phyloP scores from a whole-genome alignment of 2,329 filamentous ascomycete genomes.

The Bipolaris victoriae region DNA sequence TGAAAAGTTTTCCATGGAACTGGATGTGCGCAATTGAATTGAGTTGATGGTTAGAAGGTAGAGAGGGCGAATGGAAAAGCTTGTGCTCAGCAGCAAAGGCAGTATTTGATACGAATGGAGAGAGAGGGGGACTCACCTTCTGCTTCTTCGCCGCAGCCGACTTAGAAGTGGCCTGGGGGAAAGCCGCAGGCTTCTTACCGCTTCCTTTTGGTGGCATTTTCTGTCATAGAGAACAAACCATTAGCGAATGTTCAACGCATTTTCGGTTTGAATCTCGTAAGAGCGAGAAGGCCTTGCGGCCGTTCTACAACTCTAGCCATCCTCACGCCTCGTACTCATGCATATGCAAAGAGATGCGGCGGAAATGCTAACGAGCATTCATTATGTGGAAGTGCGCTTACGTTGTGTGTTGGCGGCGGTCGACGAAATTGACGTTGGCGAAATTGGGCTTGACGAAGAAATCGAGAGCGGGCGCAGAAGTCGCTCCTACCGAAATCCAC shows the following conservation, averaged over 20 bases:
- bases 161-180: constrained; percentile 62
- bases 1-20: neutral
- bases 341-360: constrained; percentile 36
- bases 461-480: constrained; percentile 21
- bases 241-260: constrained; percentile 79
- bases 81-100: constrained; percentile 10
- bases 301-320: constrained; percentile 49
- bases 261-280: constrained; percentile 55
- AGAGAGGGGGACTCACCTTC: constrained; percentile 69
- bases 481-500: constrained; percentile 25
- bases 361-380: constrained; percentile 41
- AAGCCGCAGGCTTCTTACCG: constrained; percentile 95
- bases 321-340: constrained; percentile 40
- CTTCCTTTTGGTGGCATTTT: constrained; percentile 70
- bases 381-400: constrained; percentile 44
- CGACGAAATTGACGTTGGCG: constrained; percentile 42
- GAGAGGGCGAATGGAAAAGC: neutral
- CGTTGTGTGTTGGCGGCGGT: constrained; percentile 45
- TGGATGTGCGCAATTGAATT: neutral
- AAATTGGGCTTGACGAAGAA: constrained; percentile 25
- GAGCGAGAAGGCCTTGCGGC: constrained; percentile 47
- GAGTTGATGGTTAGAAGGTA: too few species aligned
- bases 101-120: neutral
- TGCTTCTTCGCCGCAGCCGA: constrained; percentile 86
- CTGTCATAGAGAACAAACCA: constrained; percentile 99